A percentile compares a stretch with the other conserved stretches of the same genome.
These are phyloP conservation scores for Cornus suecica DNA, from an alignment of 148 eudicot genomes.

Conservation along the genomic window DNA sequence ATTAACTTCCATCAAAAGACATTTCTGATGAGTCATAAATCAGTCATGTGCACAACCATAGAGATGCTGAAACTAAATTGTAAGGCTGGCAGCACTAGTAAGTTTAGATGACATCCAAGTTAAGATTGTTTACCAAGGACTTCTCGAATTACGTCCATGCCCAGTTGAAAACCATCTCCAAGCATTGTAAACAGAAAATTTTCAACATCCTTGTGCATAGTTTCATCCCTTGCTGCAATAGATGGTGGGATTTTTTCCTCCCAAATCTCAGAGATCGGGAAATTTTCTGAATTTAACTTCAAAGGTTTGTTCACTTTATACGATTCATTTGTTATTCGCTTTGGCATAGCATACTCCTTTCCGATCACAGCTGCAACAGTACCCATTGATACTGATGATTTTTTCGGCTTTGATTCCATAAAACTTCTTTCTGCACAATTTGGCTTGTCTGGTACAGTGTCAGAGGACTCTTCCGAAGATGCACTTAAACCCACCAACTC, in stretches of 20 bases:
- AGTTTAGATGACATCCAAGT: not conserved
- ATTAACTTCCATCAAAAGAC: not conserved
- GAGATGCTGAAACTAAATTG: not conserved
- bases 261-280: conserved; percentile 32
- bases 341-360: conserved; percentile 25
- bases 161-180: conserved; percentile 71
- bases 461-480: conserved; percentile 15
- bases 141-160: conserved; percentile 48
- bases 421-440: conserved; percentile 8
- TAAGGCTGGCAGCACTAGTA: not conserved
- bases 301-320: conserved; percentile 29
- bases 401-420: conserved; percentile 22
- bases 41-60: not conserved
- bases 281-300: conserved; percentile 29
- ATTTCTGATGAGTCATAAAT: not conserved
- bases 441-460: conserved; percentile 12
- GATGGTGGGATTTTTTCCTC: conserved; percentile 20
- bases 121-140: conserved; percentile 50
- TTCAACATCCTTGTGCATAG: conserved; percentile 45
- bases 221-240: conserved; percentile 2
- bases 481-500: conserved; percentile 9
- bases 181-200: conserved; percentile 69
- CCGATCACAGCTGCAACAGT: conserved; percentile 47
- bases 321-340: conserved; percentile 18
- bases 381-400: conserved; percentile 36